A percentile compares a stretch with the other conserved stretches of the same genome.
These are phyloP conservation scores for Amanita fuliginea DNA, from an alignment of 768 basidiomycete genomes.

Conservation along the genomic window DNA sequence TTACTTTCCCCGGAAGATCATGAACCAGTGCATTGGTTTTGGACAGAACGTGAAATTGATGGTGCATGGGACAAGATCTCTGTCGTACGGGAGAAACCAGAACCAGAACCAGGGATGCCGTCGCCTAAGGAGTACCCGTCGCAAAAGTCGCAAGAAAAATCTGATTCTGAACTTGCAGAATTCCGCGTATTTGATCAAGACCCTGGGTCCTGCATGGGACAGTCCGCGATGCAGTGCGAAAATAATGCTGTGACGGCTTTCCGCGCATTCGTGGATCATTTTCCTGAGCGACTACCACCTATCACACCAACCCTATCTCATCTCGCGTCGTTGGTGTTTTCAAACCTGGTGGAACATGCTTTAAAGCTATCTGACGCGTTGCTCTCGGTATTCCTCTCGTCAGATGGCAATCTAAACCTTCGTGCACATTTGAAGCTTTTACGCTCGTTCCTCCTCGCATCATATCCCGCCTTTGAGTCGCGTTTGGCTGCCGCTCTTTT, in stretches of 20 bases:
- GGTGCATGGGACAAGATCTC: constrained; percentile 29
- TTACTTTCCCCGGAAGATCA: constrained; percentile 21
- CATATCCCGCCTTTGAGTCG: constrained; percentile 61
- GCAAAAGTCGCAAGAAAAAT: constrained; percentile 8
- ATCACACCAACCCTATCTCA: constrained; percentile 55
- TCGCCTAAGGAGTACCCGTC: background rate
- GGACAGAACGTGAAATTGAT: constrained; percentile 44
- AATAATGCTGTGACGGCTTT: constrained; percentile 22
- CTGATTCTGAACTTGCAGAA: constrained; percentile 26
- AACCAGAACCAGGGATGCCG: background rate
- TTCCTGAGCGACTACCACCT: constrained; percentile 49
- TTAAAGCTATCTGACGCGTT: constrained; percentile 55
- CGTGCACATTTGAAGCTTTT: constrained; percentile 56
- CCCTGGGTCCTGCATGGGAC: constrained; percentile 33
- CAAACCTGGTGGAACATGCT: constrained; percentile 51
- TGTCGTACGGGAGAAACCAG: constrained; percentile 1
- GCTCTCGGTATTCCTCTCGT: constrained; percentile 53
- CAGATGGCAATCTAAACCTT: constrained; percentile 54
- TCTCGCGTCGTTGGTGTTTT: constrained; percentile 52
- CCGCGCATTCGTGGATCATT: constrained; percentile 38
- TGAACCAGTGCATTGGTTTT: constrained; percentile 44
- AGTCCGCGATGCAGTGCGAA: constrained; percentile 15
- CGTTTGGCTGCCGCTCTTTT: constrained; percentile 67
- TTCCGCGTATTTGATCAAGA: constrained; percentile 58
- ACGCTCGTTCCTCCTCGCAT: constrained; percentile 66